Conservation (phyloP, 305 asterid species). For the Caryopteris hybrid region DNA sequence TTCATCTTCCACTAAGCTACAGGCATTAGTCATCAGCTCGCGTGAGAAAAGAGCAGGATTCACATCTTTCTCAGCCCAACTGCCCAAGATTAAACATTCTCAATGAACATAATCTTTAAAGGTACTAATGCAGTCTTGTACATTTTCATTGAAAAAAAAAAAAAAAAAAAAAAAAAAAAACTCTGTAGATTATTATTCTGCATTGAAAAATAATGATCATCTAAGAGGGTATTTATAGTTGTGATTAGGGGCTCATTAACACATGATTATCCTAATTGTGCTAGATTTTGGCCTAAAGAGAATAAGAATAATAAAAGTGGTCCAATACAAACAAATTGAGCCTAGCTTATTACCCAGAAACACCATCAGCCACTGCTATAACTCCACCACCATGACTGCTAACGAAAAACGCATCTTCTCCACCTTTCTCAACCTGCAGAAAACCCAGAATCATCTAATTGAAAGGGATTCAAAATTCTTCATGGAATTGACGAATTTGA, state of each 20-base stretch:
- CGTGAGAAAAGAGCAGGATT: conserved; percentile 81
- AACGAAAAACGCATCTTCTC: conserved; percentile 82
- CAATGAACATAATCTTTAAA: not conserved
- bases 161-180: no score
- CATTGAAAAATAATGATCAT: no score
- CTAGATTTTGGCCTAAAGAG: no score
- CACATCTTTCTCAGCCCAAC: conserved; percentile 83
- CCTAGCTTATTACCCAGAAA: conserved; percentile 64
- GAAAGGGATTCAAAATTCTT: not conserved
- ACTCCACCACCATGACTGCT: conserved; percentile 67
- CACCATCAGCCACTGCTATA: conserved; percentile 91
- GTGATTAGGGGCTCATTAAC: no score
- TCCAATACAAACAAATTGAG: no score
- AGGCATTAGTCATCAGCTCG: conserved; percentile 56
- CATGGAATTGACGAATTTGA: not conserved
- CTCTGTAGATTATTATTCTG: no score
- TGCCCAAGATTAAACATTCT: conserved; percentile 26
- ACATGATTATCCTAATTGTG: no score
- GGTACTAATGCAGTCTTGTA: not conserved
- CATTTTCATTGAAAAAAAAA: not conserved
- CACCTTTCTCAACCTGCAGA: conserved; percentile 73
- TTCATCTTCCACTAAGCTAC: conserved; percentile 48
- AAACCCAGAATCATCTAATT: not conserved
- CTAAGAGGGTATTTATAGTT: no score
- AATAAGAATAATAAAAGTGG: no score